Evolutionary conservation across 345 rosid species (phyloP), one percentile per base, ranked within the genome.

Genomic region (Boechera divaricarpa): DNA sequence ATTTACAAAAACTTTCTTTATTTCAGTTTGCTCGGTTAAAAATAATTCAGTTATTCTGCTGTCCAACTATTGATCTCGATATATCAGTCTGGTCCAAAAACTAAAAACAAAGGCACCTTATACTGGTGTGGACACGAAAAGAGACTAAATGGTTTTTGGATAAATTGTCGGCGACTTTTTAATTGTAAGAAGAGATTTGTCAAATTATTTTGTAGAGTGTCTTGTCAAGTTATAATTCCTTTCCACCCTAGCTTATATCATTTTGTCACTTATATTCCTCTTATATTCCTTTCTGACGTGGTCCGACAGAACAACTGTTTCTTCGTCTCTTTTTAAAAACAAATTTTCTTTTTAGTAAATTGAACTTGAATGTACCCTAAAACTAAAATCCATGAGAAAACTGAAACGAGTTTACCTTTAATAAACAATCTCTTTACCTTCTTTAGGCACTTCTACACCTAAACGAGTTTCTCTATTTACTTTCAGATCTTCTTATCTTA

Each of bases 261-360:
- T 39, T 75, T 39, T 68, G 56, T 76, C 69, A 68, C 55, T 51
- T 39, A 33, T 51, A 41, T 52, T 38, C 62, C 33, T 21, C 21
- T 21, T 21, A 21, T 21, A 21, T 21, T 21, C 24, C 24, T 76
- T 75, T 60, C n/a, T 44, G 21, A 60, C 74, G 63, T 67, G 61
- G 18, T 67, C 35, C 52, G 73, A 67, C 73, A 58, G 65, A 57
- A 66, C 41, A 59, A 67, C 21, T 38, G 45, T 67, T 66, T 66
- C 12, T 54, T 73, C 52, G 26, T 24, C n/a, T 36, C 44, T 6
- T n/a, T 6, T n/a, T n/a, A 42, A 39, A 21, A 21, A 21, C 24
- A 21, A 21, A 1, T 1, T 21, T 21, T 21, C 1, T 21, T 21
- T 21, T 21, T 39, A 39, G 4, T 39, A 39, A 10, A 42, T 42